A percentile compares a stretch with the other conserved stretches of the same genome.
These are phyloP conservation scores for Triticum dicoccoides DNA, from an alignment of 176 grass and related monocot species.

Conservation along the genomic window DNA sequence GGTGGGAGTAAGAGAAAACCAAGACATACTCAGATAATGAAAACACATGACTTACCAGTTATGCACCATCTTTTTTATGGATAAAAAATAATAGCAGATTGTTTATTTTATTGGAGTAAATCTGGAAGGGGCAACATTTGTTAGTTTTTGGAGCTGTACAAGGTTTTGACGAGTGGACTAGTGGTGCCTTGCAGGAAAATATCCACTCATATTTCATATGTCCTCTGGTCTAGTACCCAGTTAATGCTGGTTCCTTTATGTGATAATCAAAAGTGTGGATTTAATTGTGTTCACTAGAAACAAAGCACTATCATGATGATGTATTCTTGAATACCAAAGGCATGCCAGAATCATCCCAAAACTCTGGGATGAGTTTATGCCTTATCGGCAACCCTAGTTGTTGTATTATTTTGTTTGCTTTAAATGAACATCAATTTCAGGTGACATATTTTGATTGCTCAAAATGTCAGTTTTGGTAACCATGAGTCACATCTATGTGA, in stretches of 20 bases:
- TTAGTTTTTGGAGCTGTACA: background rate
- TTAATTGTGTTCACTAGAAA: constrained; percentile 20
- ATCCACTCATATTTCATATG: background rate
- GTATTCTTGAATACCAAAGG: background rate
- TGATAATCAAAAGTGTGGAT: background rate
- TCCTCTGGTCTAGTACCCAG: background rate
- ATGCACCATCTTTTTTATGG: background rate
- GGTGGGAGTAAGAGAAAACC: background rate
- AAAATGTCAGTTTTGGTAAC: background rate
- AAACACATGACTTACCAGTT: background rate
- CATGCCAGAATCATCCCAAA: background rate
- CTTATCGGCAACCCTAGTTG: background rate
- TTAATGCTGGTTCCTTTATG: background rate
- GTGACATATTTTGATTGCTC: constrained; percentile 4
- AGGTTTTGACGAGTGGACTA: background rate
- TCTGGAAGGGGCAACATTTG: background rate
- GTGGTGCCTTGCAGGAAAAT: background rate
- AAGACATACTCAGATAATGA: background rate
- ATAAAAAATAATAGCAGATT: background rate
- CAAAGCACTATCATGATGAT: background rate
- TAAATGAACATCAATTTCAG: background rate
- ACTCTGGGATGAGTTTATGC: constrained; percentile 10
- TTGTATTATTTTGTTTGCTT: constrained; percentile 31
- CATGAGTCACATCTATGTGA: background rate
- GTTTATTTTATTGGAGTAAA: background rate